These are phyloP conservation scores for Trypethelium eluteriae DNA, from an alignment of 495 filamentous ascomycete species.

Conservation along the genomic window DNA sequence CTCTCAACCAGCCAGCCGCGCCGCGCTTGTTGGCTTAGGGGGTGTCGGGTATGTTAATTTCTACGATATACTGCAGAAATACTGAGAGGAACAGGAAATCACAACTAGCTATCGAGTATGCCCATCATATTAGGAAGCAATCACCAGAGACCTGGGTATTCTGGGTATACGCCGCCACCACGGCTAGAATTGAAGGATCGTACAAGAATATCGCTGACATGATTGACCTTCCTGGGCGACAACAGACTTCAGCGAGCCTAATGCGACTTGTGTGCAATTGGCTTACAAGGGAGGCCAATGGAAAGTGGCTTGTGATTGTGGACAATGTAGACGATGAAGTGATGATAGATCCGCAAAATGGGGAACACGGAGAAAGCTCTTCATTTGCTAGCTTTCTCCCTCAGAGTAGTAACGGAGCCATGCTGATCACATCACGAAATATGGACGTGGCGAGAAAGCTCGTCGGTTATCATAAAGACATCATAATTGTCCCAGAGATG, in stretches of 20 bases:
- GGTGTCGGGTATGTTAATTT: slow-evolving; percentile 41
- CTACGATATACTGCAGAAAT: too few species aligned
- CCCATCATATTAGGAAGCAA: slow-evolving; percentile 32
- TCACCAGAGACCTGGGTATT: slow-evolving; percentile 44
- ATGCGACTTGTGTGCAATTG: slow-evolving; percentile 35
- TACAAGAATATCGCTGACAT: slow-evolving; percentile 26
- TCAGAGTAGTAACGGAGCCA: slow-evolving; percentile 10
- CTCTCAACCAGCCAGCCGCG: slow-evolving; percentile 21
- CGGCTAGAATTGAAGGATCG: slow-evolving; percentile 33
- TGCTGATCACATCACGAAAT: slow-evolving; percentile 14
- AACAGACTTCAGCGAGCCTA: slow-evolving; percentile 33
- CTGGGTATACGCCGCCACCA: slow-evolving; percentile 43
- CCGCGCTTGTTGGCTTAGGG: slow-evolving; percentile 41
- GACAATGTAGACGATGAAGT: slow-evolving; percentile 46
- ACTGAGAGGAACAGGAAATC: slow-evolving; percentile 30
- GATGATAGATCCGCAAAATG: background rate
- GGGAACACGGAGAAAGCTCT: background rate
- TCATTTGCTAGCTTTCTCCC: slow-evolving; percentile 11
- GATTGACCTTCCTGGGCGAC: slow-evolving; percentile 22
- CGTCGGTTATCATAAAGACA: background rate
- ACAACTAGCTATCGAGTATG: slow-evolving; percentile 38
- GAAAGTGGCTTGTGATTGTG: slow-evolving; percentile 44
- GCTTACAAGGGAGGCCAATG: slow-evolving; percentile 33
- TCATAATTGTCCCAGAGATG: too few species aligned
- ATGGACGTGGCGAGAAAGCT: background rate